Conservation (phyloP, 164 flowering plant genomes). For the Nymphaea thermarum region DNA sequence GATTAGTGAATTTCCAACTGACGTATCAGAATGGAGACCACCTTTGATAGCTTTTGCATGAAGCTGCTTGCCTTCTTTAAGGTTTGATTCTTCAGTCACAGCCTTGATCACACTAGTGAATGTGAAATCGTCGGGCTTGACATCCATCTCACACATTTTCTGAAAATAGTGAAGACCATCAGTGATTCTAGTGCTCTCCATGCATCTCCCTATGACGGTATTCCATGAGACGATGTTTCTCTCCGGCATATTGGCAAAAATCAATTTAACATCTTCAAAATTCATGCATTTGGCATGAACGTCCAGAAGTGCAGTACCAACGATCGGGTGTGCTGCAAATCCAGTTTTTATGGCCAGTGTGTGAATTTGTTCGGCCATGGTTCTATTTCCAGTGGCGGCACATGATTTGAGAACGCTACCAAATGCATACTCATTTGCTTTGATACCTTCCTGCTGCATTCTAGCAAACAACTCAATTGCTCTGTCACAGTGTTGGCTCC, state of each 20-base stretch:
- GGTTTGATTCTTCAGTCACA: neutral
- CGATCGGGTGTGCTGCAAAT: constrained; percentile 7
- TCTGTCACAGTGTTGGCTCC: constrained; percentile 5
- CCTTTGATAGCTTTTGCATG: constrained; percentile 7
- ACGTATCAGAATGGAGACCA: constrained; percentile 7
- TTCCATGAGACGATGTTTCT: constrained; percentile 12
- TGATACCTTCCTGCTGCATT: constrained; percentile 10
- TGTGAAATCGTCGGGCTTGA: constrained; percentile 11
- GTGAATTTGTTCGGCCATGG: constrained; percentile 8
- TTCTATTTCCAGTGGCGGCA: neutral
- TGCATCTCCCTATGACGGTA: constrained; percentile 8
- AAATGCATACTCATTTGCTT: constrained; percentile 6
- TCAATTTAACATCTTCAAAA: constrained; percentile 5
- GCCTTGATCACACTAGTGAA: constrained; percentile 11
- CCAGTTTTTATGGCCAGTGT: constrained; percentile 10
- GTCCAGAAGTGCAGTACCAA: constrained; percentile 11
- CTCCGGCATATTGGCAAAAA: constrained; percentile 7
- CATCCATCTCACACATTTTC: constrained; percentile 7
- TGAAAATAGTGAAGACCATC: constrained; percentile 9
- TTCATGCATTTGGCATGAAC: constrained; percentile 5
- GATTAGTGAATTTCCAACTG: constrained; percentile 8
- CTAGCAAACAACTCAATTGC: constrained; percentile 4
- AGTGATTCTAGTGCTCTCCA: constrained; percentile 3
- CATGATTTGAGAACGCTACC: constrained; percentile 6
- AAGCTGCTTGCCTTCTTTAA: constrained; percentile 9